Evolutionary conservation across 2,329 filamentous ascomycete species (phyloP), one percentile per base, ranked within the genome.

Genomic region (Colletotrichum salicis): DNA sequence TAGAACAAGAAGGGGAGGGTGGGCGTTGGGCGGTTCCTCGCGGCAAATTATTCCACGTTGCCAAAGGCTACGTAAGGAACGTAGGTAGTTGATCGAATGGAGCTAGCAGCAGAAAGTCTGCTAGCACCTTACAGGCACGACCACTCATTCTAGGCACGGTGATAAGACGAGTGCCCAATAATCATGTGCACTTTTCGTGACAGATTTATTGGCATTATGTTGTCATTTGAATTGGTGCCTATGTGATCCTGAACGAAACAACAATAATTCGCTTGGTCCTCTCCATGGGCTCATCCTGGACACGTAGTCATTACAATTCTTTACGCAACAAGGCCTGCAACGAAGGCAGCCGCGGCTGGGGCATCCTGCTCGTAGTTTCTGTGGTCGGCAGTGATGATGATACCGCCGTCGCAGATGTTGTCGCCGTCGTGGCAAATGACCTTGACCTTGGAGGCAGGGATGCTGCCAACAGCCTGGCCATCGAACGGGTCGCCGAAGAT

Each of bases 351-450:
- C 58, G 79, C 79, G 11, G 74, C 69, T 7, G 70, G 60, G 8
- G 80, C 80, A 62, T 81, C 77, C 37, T 76, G 33, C 67, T 77
- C 74, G 60, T 80, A 80, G 22, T 75, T 77, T 54, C 76, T 72
- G 70, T 80, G 79, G 4, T 73, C 75, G 4, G 74, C 45, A 10
- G 75, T 78, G 24, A 80, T 77, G 37, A 77, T 68, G 37, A 73
- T 76, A 29, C 76, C 76, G 1, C 78, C 78, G 2, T 74, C 63
- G 71, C 80, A 81, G 65, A 81, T 80, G 67, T 74, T 75, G 71
- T 81, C 80, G 3, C 80, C 80, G 12, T 65, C 6, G 69, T 79
- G 79, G 75, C 80, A 81, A 71, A 81, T 76, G 48, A 81, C 74
- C 8, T 61, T 73, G 7, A 67, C 72, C 64, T 52, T 60, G 22